These are phyloP conservation scores for Eucalyptus cloeziana DNA, from an alignment of 345 rosid genomes.

Conservation along the genomic window DNA sequence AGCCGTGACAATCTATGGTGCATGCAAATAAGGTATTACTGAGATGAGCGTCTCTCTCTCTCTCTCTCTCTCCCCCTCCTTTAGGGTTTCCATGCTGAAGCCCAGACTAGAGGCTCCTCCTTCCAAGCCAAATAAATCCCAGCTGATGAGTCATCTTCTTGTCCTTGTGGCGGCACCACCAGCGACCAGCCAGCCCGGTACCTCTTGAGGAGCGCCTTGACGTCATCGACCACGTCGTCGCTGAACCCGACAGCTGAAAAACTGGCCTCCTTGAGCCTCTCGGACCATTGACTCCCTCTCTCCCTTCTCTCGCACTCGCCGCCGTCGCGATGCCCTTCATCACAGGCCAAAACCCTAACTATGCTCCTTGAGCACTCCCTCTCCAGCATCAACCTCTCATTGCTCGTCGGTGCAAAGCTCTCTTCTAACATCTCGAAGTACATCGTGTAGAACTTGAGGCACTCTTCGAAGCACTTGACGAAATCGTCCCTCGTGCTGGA, in stretches of 20 bases:
- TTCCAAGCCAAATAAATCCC: slow-evolving; percentile 69
- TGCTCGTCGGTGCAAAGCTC: slow-evolving; percentile 49
- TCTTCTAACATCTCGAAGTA: slow-evolving; percentile 72
- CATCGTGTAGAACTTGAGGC: slow-evolving; percentile 43
- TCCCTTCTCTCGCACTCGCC: slow-evolving; percentile 52
- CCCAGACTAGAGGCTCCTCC: slow-evolving; percentile 65
- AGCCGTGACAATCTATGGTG: background rate
- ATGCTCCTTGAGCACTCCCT: slow-evolving; percentile 59
- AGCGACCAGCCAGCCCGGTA: slow-evolving; percentile 50
- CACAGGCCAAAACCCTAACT: slow-evolving; percentile 64
- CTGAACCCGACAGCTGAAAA: slow-evolving; percentile 35
- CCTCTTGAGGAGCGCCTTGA: slow-evolving; percentile 63
- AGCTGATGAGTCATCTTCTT: slow-evolving; percentile 1
- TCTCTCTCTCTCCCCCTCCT: background rate
- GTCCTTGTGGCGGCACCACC: slow-evolving; percentile 8
- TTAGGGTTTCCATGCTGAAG: slow-evolving; percentile 76
- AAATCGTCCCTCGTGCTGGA: slow-evolving; percentile 37
- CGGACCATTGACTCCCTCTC: slow-evolving; percentile 51
- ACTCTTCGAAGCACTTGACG: slow-evolving; percentile 62
- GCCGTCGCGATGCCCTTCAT: background rate
- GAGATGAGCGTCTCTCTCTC: background rate
- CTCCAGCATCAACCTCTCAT: slow-evolving; percentile 59
- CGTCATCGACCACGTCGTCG: slow-evolving; percentile 62
- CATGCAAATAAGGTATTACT: background rate
- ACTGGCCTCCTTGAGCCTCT: slow-evolving; percentile 12